Evolutionary conservation across 192 early-diverging fungal genomes (phyloP).

Genomic region (Coemansia sp.): DNA sequence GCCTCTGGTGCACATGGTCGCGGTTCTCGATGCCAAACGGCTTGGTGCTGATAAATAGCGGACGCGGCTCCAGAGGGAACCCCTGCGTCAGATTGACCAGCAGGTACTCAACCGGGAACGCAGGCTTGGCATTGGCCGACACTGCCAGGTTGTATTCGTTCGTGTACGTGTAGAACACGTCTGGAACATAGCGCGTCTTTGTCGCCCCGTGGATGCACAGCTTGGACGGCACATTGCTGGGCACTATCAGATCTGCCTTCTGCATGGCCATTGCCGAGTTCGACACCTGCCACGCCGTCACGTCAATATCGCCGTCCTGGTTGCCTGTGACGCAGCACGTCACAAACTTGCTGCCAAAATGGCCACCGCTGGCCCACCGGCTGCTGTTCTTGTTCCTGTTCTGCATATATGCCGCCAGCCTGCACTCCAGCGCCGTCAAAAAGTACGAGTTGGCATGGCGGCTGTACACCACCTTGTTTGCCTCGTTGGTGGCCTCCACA

Average conservation of each 20-base stretch:
- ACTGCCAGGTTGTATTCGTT: conserved; percentile 92
- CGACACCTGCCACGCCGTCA: conserved; percentile 88
- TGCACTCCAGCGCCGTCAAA: conserved; percentile 85
- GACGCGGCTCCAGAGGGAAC: conserved; percentile 77
- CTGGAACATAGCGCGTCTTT: conserved; percentile 86
- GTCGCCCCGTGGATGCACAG: conserved; percentile 81
- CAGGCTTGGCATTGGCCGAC: conserved; percentile 86
- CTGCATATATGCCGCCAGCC: conserved; percentile 85
- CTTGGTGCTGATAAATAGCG: conserved; percentile 65
- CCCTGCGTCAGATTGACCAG: conserved; percentile 91
- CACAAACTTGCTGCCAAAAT: conserved; percentile 92
- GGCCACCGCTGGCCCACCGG: conserved; percentile 72
- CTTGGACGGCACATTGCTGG: conserved; percentile 80
- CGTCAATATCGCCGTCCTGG: conserved; percentile 80
- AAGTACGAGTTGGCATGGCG: conserved; percentile 93
- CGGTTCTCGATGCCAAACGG: conserved; percentile 83
- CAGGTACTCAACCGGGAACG: conserved; percentile 96
- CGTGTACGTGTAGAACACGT: conserved; percentile 94
- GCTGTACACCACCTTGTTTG: conserved; percentile 82
- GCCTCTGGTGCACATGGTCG: conserved; percentile 54
- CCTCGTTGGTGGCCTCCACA: conserved; percentile 77
- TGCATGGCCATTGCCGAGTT: conserved; percentile 88
- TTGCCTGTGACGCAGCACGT: conserved; percentile 94
- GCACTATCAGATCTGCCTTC: conserved; percentile 87
- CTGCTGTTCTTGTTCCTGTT: conserved; percentile 65